These are phyloP conservation scores for Nicotiana otophora DNA, from an alignment of 257 asterid species.

Conservation along the genomic window DNA sequence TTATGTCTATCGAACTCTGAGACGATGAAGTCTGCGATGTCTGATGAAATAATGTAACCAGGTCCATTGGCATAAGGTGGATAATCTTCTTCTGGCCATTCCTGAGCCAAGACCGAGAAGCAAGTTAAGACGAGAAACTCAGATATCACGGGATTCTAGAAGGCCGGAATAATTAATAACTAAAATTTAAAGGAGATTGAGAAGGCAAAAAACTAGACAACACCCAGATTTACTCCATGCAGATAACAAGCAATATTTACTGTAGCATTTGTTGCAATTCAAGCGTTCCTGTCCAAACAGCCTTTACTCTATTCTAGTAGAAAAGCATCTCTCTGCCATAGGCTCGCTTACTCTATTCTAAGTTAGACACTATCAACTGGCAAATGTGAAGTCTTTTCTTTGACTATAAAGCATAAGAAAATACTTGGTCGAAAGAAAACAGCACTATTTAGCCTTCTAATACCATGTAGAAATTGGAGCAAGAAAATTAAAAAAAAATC, in stretches of 20 bases:
- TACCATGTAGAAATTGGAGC: background rate
- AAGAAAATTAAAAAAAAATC: background rate
- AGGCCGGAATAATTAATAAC: background rate
- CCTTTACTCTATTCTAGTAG: background rate
- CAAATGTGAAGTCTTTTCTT: background rate
- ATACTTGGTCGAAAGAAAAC: background rate
- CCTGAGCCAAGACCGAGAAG: conserved; percentile 38
- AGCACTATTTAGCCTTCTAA: background rate
- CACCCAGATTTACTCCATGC: background rate
- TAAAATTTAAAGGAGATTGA: background rate
- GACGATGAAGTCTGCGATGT: conserved; percentile 63
- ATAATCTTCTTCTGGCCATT: conserved; percentile 94
- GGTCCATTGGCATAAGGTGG: conserved; percentile 99
- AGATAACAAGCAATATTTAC: background rate
- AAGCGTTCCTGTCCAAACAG: background rate
- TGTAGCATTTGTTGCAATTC: background rate
- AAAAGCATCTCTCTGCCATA: background rate
- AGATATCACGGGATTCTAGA: background rate
- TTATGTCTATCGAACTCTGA: conserved; percentile 52
- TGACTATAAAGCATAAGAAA: background rate
- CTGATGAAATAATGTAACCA: conserved; percentile 74
- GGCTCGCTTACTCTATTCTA: background rate
- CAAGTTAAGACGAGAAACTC: background rate
- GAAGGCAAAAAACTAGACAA: background rate
- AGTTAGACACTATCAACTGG: background rate